These are phyloP conservation scores for Iris macrosiphon DNA, from an alignment of 106 monocot species.

Conservation along the genomic window DNA sequence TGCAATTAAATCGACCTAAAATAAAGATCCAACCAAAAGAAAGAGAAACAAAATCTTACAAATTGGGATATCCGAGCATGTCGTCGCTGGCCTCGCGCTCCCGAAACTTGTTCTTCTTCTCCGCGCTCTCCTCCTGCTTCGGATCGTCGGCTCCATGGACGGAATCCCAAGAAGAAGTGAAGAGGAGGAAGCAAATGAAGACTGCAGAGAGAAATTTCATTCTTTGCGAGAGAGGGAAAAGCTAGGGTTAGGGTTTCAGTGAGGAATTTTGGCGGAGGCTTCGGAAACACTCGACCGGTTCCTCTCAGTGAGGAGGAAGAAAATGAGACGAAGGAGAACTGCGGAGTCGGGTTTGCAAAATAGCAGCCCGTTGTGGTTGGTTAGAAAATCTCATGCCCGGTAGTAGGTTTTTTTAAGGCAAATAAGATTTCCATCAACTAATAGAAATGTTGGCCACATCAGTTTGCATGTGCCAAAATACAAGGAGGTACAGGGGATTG, in stretches of 20 bases:
- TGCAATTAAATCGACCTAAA: not conserved
- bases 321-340: too few species aligned
- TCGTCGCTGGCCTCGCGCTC: constrained; percentile 80
- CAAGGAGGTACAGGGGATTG: too few species aligned
- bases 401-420: too few species aligned
- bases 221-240: not conserved
- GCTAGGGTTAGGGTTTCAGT: not conserved
- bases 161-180: constrained; percentile 6
- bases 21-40: not conserved
- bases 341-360: too few species aligned
- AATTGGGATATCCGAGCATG: constrained; percentile 65
- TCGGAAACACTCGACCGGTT: too few species aligned
- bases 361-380: too few species aligned
- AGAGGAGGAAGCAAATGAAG: constrained; percentile 9
- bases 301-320: too few species aligned
- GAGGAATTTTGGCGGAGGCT: too few species aligned
- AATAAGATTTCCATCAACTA: too few species aligned
- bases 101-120: constrained; percentile 83
- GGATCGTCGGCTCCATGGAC: constrained; percentile 20
- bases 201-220: constrained; percentile 10
- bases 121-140: constrained; percentile 14
- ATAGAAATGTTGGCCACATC: too few species aligned
- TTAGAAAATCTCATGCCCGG: too few species aligned
- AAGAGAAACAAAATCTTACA: constrained; percentile 26
- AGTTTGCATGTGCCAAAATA: too few species aligned